phyloP scores from a whole-genome alignment of 2,329 filamentous ascomycete genomes.

The Colletotrichum eleusines region DNA sequence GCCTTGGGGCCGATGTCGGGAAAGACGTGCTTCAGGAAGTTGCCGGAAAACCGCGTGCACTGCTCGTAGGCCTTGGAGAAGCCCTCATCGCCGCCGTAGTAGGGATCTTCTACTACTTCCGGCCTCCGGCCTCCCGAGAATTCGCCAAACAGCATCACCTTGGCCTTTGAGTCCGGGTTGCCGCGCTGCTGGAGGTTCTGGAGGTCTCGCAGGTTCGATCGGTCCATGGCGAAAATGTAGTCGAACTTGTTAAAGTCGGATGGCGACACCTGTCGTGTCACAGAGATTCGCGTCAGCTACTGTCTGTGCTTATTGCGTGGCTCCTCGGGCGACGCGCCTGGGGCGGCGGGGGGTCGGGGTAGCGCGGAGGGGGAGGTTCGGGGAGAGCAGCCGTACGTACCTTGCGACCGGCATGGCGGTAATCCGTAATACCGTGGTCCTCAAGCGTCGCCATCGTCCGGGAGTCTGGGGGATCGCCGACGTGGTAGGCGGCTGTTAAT shows the following conservation, averaged over 20 bases:
- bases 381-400: slow-evolving; percentile 68
- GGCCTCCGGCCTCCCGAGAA: slow-evolving; percentile 73
- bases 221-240: slow-evolving; percentile 96
- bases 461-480: slow-evolving; percentile 79
- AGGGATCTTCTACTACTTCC: slow-evolving; percentile 88
- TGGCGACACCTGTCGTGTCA: slow-evolving; percentile 59
- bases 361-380: slow-evolving; percentile 21
- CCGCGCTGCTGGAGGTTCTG: slow-evolving; percentile 69
- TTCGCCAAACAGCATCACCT: slow-evolving; percentile 87
- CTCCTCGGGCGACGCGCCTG: background rate
- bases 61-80: slow-evolving; percentile 92
- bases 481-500: slow-evolving; percentile 79
- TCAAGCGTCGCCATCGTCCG: slow-evolving; percentile 85
- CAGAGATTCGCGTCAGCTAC: slow-evolving; percentile 2
- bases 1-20: slow-evolving; percentile 49
- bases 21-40: slow-evolving; percentile 76
- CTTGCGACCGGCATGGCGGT: slow-evolving; percentile 81
- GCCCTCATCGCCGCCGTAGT: slow-evolving; percentile 87
- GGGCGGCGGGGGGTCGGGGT: no score
- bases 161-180: slow-evolving; percentile 69
- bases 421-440: slow-evolving; percentile 80
- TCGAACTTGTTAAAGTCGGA: slow-evolving; percentile 88
- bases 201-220: slow-evolving; percentile 80
- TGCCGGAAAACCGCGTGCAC: slow-evolving; percentile 79
- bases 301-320: background rate